A percentile compares a stretch with the other conserved stretches of the same genome.
phyloP scores from a whole-genome alignment of 768 basidiomycete species.

The Leccinum disarticulatum region DNA sequence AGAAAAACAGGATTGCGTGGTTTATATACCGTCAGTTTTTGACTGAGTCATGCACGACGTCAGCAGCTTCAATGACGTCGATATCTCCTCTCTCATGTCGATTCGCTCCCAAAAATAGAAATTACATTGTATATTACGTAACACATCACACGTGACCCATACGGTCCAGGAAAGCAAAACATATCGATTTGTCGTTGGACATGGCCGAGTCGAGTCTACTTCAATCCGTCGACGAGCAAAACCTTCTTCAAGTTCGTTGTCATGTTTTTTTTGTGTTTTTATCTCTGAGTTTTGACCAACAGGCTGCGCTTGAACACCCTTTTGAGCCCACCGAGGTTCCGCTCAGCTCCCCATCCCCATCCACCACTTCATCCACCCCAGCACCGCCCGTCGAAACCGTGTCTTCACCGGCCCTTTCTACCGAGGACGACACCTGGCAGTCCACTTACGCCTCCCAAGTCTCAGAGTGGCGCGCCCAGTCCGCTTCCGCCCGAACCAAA shows the following conservation, averaged over 20 bases:
- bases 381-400: neutral
- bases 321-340: constrained; percentile 28
- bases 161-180: no score
- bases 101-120: constrained; percentile 5
- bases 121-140: neutral
- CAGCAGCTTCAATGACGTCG: constrained; percentile 18
- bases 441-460: constrained; percentile 67
- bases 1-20: neutral
- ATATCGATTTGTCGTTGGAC: neutral
- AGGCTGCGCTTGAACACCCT: constrained; percentile 29
- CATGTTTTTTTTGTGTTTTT: neutral
- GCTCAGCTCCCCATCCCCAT: constrained; percentile 5
- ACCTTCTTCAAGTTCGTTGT: constrained; percentile 23
- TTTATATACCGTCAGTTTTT: constrained; percentile 15
- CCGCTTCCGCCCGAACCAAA: constrained; percentile 69
- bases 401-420: neutral
- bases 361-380: neutral
- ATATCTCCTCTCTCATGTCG: constrained; percentile 8
- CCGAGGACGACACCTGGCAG: constrained; percentile 56
- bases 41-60: constrained; percentile 20
- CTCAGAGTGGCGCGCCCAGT: constrained; percentile 68
- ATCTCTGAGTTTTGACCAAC: neutral
- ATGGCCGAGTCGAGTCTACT: constrained; percentile 30
- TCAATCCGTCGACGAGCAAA: constrained; percentile 21
- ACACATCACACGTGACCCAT: constrained; percentile 6